A percentile compares a stretch with the other conserved stretches of the same genome.
phyloP scores from a whole-genome alignment of 495 filamentous ascomycete genomes.

The Aspergillus leporis region DNA sequence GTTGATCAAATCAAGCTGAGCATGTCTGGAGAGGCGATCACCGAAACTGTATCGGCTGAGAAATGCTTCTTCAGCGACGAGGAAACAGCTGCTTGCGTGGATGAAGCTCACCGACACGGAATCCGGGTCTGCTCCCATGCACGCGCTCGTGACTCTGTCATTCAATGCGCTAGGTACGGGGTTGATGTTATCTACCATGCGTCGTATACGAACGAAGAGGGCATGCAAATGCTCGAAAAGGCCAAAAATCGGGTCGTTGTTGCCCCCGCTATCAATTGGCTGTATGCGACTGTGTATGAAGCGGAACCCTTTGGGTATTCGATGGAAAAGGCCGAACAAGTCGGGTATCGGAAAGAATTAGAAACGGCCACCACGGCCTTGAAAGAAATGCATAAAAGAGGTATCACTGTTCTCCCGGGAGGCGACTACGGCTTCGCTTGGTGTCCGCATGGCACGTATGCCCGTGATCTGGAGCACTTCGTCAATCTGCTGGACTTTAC shows the following conservation, averaged over 20 bases:
- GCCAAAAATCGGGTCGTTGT: conserved; percentile 43
- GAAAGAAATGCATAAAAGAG: conserved; percentile 47
- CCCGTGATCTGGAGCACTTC: conserved; percentile 50
- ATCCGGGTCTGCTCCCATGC: conserved; percentile 52
- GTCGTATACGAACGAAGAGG: conserved; percentile 47
- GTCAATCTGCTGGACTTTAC: conserved; percentile 50
- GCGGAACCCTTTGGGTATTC: conserved; percentile 46
- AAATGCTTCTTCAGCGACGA: conserved; percentile 52
- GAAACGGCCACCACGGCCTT: conserved; percentile 39
- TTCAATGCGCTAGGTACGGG: conserved; percentile 43
- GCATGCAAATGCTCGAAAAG: conserved; percentile 34
- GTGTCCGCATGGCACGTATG: conserved; percentile 52
- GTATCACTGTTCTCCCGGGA: conserved; percentile 49
- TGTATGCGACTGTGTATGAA: conserved; percentile 42
- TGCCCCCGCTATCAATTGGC: conserved; percentile 48
- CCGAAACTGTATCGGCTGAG: conserved; percentile 42
- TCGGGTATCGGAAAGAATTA: conserved; percentile 45
- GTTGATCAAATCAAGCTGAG: conserved; percentile 55
- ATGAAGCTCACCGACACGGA: conserved; percentile 48
- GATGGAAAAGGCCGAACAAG: conserved; percentile 41
- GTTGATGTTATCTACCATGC: conserved; percentile 58
- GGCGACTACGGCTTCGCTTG: conserved; percentile 57
- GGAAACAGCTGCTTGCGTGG: conserved; percentile 52
- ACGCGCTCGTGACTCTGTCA: conserved; percentile 48
- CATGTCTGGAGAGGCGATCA: conserved; percentile 45